These are phyloP conservation scores for Crithidia fasciculata DNA, from an alignment of 208 protist species.

Conservation along the genomic window DNA sequence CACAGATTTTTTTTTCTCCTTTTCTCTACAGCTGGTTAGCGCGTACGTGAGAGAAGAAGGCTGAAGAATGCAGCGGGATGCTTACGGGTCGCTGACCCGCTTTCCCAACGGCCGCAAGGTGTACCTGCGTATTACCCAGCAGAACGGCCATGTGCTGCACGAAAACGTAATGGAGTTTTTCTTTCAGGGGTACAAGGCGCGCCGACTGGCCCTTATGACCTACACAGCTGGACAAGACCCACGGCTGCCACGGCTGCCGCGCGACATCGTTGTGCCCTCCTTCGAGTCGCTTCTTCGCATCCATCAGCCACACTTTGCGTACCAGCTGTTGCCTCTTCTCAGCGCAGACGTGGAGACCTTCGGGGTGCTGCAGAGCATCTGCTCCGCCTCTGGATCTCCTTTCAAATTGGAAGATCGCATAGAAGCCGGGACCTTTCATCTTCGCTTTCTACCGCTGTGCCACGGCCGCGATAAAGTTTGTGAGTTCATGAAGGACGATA, in stretches of 20 bases:
- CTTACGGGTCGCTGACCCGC: constrained; percentile 70
- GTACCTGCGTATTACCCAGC: constrained; percentile 69
- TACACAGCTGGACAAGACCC: constrained; percentile 31
- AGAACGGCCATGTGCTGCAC: constrained; percentile 62
- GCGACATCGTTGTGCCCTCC: constrained; percentile 67
- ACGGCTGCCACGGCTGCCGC: constrained; percentile 40
- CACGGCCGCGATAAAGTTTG: constrained; percentile 50
- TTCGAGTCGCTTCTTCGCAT: constrained; percentile 60
- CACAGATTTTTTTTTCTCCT: too few relatives aligned
- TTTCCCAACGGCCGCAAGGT: constrained; percentile 62
- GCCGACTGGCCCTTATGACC: constrained; percentile 87
- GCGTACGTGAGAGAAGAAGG: background rate
- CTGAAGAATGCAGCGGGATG: constrained; percentile 77
- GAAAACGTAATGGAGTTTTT: constrained; percentile 72
- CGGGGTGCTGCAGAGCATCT: constrained; percentile 69
- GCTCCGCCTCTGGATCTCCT: constrained; percentile 51
- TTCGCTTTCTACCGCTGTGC: constrained; percentile 56
- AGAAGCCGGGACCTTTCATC: constrained; percentile 57
- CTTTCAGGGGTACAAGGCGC: constrained; percentile 68
- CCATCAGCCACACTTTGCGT: constrained; percentile 82
- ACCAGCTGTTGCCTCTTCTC: constrained; percentile 82
- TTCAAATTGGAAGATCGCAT: constrained; percentile 71
- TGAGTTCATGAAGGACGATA: constrained; percentile 69
- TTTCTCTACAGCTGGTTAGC: too few relatives aligned
- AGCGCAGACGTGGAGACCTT: constrained; percentile 71